Conservation (phyloP, 345 rosid species). For the Heritiera littoralis region DNA sequence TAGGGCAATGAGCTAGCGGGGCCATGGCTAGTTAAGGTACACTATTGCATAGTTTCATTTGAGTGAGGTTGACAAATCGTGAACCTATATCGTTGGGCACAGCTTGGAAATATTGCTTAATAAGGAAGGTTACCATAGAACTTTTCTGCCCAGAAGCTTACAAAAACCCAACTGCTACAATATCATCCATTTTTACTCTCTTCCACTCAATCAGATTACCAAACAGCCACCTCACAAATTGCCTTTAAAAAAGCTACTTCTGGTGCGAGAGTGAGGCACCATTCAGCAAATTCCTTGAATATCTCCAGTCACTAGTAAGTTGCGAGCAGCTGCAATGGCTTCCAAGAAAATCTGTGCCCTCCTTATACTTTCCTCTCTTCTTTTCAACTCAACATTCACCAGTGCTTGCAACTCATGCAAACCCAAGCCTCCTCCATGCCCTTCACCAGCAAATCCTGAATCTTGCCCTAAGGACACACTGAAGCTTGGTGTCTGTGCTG, state of each 20-base stretch:
- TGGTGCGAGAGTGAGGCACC: background rate
- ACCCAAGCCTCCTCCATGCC: conserved; percentile 32
- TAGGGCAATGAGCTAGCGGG: background rate
- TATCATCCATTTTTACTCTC: conserved; percentile 34
- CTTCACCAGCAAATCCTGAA: background rate
- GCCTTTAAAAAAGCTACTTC: conserved; percentile 33
- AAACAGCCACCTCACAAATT: conserved; percentile 39
- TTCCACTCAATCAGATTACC: conserved; percentile 39
- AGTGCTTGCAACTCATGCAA: conserved; percentile 36
- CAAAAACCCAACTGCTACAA: conserved; percentile 35
- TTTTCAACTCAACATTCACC: conserved; percentile 33
- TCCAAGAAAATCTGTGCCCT: conserved; percentile 29
- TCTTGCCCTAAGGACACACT: conserved; percentile 47
- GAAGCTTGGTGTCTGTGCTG: conserved; percentile 56
- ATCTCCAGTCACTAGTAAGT: conserved; percentile 12
- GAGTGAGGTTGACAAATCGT: background rate
- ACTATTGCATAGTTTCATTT: background rate
- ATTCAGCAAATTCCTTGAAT: background rate
- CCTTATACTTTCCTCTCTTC: conserved; percentile 38
- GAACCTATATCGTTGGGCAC: background rate
- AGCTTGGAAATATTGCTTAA: background rate
- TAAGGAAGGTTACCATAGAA: background rate
- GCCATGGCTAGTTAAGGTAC: background rate
- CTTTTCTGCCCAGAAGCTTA: conserved; percentile 20
- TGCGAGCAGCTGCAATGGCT: conserved; percentile 36